phyloP scores from a whole-genome alignment of 345 rosid species.

The Populus deltoides region DNA sequence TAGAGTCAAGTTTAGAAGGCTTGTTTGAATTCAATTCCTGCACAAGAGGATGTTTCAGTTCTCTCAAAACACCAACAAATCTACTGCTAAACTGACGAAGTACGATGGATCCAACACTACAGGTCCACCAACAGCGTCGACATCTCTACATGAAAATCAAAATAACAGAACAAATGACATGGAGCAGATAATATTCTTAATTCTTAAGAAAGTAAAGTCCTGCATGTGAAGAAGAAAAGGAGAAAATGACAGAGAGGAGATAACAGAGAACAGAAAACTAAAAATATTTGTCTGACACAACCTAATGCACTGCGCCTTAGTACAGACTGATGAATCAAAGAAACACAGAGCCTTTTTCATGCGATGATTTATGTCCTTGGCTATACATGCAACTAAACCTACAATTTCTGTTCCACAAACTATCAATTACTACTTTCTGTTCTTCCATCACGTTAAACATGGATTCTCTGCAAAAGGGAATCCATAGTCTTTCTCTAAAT shows the following conservation, averaged over 20 bases:
- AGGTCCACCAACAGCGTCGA: slow-evolving; percentile 32
- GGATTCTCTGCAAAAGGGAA: background rate
- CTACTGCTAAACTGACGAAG: slow-evolving; percentile 5
- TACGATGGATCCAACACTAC: slow-evolving; percentile 25
- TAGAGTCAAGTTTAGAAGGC: slow-evolving; percentile 31
- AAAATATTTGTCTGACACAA: background rate
- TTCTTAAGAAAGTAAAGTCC: background rate
- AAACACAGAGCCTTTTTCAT: background rate
- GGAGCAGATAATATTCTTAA: background rate
- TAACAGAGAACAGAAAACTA: background rate
- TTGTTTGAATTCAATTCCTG: slow-evolving; percentile 42
- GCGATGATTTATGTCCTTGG: background rate
- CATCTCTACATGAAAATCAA: slow-evolving; percentile 46
- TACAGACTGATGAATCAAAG: background rate
- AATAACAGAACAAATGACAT: slow-evolving; percentile 9
- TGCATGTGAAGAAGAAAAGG: background rate
- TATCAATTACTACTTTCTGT: background rate
- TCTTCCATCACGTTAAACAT: background rate
- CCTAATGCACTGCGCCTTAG: background rate
- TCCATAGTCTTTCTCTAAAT: background rate
- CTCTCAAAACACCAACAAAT: slow-evolving; percentile 4
- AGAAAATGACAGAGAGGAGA: background rate
- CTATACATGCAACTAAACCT: background rate
- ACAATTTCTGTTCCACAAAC: background rate
- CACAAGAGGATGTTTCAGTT: slow-evolving; percentile 18